Conservation (phyloP, 306 rosid species). For the Dalbergia cultrata region DNA sequence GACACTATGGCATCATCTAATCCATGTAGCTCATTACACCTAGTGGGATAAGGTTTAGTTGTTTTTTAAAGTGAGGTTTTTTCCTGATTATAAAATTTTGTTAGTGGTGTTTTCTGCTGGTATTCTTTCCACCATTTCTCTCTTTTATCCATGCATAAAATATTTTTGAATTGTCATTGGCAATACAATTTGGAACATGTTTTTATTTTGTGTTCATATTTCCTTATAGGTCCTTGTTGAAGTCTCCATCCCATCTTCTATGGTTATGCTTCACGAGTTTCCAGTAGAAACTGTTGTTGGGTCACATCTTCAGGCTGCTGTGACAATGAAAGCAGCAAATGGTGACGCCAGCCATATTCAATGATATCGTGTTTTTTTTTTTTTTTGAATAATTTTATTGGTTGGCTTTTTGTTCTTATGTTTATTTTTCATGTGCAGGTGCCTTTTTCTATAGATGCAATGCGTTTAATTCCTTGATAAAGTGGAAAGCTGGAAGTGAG, state of each 20-base stretch:
- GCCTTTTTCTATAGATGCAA: conserved; percentile 80
- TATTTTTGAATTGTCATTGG: conserved; percentile 21
- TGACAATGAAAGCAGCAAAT: conserved; percentile 85
- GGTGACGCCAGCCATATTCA: conserved; percentile 57
- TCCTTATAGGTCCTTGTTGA: conserved; percentile 75
- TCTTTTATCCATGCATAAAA: conserved; percentile 21
- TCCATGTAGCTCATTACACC: neutral
- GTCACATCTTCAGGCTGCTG: conserved; percentile 86
- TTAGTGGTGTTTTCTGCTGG: conserved; percentile 28
- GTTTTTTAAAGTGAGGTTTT: conserved; percentile 14
- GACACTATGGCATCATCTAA: neutral
- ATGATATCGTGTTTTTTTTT: conserved; percentile 39
- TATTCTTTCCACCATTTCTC: conserved; percentile 14
- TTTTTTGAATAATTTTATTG: conserved; percentile 9
- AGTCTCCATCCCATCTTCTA: conserved; percentile 80
- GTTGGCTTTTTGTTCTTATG: conserved; percentile 45
- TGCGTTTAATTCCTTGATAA: conserved; percentile 77
- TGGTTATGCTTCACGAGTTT: conserved; percentile 80
- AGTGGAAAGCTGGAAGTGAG: conserved; percentile 87
- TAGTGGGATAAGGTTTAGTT: neutral
- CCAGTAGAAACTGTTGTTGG: conserved; percentile 95
- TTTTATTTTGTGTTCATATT: conserved; percentile 40
- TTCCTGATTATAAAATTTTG: conserved; percentile 9
- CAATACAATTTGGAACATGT: conserved; percentile 13
- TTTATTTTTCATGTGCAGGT: conserved; percentile 65